Evolutionary conservation across 1,284 basidiomycete genomes (phyloP), one percentile per base, ranked within the genome.

Genomic region (Sphagnurus paluster): DNA sequence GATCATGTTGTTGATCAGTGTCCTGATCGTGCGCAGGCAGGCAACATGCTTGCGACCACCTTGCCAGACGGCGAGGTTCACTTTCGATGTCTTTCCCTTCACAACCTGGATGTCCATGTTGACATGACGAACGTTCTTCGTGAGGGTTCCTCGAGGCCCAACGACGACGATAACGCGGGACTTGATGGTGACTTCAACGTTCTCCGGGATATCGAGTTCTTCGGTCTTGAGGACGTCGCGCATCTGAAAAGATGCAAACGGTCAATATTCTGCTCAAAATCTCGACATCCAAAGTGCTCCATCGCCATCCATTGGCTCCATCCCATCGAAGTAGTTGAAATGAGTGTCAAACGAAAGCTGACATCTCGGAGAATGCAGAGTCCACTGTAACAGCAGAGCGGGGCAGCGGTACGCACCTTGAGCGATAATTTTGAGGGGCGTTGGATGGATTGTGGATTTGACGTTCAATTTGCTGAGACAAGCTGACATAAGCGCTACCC

Each of bases 1-100:
- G 71, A 99, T 84, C 94, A 99, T 94, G 82, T 99, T 99, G 69
- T 83, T 84, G 63, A 99, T 95, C 61, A 94, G 71, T 60, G 90
- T 94, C 72, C 87, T 89, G 73, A 99, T 93, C 33, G 97, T 99
- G 62, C 94, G 85, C 59, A 99, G 78, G 78, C 95, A 98, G 49
- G 97, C 97, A 63, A 98, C 92, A 70, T 99, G 97, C 81, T 99
- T 99, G 70, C 97, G 88, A 57, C 83, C 90, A 56, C 93, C 97
- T 76, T 98, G 93, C 97, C 97, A 99, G 55, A 99, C 90, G 52
- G 93, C 89, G 65, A 99, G 85, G 61, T 84, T 84, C 68, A 99
- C 87, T 70, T 89, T 86, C 69, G 82, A 80, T 55, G 71, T 72
- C 71, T 86, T 86, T 65, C 77, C 76, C 75, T 78, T 82, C 60